Conservation (phyloP, 257 asterid species). For the Sherardia arvensis region DNA sequence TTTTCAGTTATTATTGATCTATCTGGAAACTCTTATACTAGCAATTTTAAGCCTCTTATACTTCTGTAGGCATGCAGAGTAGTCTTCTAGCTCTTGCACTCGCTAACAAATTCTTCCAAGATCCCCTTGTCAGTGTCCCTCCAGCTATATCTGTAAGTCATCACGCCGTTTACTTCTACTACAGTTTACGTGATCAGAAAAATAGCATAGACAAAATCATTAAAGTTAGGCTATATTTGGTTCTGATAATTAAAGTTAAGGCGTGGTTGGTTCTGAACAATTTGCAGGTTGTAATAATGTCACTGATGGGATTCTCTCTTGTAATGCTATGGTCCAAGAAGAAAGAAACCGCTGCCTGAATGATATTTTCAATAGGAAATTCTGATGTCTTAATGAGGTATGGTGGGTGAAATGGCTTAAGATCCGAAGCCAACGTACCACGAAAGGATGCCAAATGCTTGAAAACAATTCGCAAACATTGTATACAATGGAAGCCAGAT, state of each 20-base stretch:
- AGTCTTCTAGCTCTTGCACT: slow-evolving; percentile 95
- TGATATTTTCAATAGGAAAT: background rate
- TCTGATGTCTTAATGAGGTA: background rate
- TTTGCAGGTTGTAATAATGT: slow-evolving; percentile 84
- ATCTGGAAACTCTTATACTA: background rate
- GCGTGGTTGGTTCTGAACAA: slow-evolving; percentile 3
- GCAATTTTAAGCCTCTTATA: background rate
- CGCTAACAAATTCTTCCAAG: slow-evolving; percentile 79
- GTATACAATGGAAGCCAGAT: background rate
- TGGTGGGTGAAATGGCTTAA: background rate
- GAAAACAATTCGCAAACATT: background rate
- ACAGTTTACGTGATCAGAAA: background rate
- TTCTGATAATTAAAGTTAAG: background rate
- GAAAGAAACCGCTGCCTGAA: slow-evolving; percentile 23
- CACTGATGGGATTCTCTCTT: slow-evolving; percentile 91
- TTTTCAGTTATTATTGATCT: background rate
- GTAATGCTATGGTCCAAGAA: slow-evolving; percentile 75
- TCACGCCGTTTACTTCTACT: background rate
- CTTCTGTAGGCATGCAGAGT: slow-evolving; percentile 84
- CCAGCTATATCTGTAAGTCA: slow-evolving; percentile 93
- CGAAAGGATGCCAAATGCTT: background rate
- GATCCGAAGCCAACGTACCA: background rate
- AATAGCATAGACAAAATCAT: background rate
- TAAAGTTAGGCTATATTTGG: background rate
- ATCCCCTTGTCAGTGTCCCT: slow-evolving; percentile 87